A percentile compares a stretch with the other conserved stretches of the same genome.
Conservation (phyloP, 1,139 yeast species). For the Pichia terricola region DNA sequence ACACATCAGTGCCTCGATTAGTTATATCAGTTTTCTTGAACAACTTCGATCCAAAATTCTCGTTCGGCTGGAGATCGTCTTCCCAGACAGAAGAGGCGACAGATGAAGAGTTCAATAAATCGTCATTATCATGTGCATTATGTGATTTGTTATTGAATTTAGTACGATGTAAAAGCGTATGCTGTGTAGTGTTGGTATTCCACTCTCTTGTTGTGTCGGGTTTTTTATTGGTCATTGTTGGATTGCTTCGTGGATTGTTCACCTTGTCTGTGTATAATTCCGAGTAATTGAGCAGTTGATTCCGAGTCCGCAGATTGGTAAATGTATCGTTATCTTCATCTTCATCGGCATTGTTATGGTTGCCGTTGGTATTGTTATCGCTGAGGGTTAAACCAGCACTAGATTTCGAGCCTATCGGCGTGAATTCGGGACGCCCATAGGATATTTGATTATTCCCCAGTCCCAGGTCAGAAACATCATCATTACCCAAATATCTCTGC, state of each 20-base stretch:
- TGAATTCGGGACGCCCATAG: slow-evolving; percentile 7
- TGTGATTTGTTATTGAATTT: not conserved
- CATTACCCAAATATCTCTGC: too few relatives aligned
- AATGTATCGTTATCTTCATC: too few relatives aligned
- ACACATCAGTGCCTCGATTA: slow-evolving; percentile 18
- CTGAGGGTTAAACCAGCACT: slow-evolving; percentile 6
- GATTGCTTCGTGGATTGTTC: not conserved
- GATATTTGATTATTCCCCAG: too few relatives aligned
- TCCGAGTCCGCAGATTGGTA: too few relatives aligned
- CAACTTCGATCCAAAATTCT: slow-evolving; percentile 3
- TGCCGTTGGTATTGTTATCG: not conserved
- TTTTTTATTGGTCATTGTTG: not conserved
- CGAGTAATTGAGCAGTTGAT: too few relatives aligned
- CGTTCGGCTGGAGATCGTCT: slow-evolving; percentile 1
- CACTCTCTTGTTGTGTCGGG: too few relatives aligned
- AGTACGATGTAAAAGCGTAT: slow-evolving; percentile 4
- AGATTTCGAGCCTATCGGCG: slow-evolving; percentile 12
- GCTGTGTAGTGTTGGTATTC: not conserved
- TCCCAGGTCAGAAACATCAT: too few relatives aligned
- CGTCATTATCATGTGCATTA: not conserved
- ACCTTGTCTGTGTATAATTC: too few relatives aligned
- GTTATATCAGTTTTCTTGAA: slow-evolving; percentile 4
- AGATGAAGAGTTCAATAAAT: slow-evolving; percentile 6
- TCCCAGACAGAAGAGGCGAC: slow-evolving; percentile 11
- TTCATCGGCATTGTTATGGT: too few relatives aligned